A percentile compares a stretch with the other conserved stretches of the same genome.
Evolutionary conservation across 1,284 basidiomycete species (phyloP).

Genomic region (Melampsora larici-populina): DNA sequence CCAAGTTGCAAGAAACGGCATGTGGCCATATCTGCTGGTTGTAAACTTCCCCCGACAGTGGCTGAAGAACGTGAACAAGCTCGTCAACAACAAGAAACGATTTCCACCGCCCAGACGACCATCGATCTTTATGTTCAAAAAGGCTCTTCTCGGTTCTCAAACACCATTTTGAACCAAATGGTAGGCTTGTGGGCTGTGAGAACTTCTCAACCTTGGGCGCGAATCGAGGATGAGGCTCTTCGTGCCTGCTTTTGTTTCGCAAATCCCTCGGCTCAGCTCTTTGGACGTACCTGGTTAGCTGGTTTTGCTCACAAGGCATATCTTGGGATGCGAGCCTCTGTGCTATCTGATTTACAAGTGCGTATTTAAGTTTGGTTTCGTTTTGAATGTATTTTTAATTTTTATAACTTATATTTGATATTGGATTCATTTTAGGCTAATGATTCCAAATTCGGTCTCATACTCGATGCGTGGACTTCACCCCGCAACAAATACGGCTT

Average conservation of each 20-base stretch:
- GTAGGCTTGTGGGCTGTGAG: too few species aligned
- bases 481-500: slow-evolving; percentile 14
- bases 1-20: slow-evolving; percentile 2
- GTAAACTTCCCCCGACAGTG: not conserved
- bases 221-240: slow-evolving; percentile 19
- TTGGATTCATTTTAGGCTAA: too few species aligned
- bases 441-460: not conserved
- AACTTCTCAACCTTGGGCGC: too few species aligned
- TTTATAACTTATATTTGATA: too few species aligned
- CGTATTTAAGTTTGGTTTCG: not conserved
- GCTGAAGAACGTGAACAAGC: too few species aligned
- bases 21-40: not conserved
- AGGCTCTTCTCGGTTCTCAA: not conserved
- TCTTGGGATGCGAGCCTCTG: not conserved
- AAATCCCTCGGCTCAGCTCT: slow-evolving; percentile 16
- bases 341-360: not conserved
- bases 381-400: too few species aligned
- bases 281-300: slow-evolving; percentile 13
- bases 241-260: not conserved
- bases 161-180: too few species aligned
- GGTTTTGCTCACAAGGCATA: slow-evolving; percentile 14
- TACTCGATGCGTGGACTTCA: slow-evolving; percentile 23
- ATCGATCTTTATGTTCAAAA: not conserved
- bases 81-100: too few species aligned
- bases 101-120: too few species aligned